These are phyloP conservation scores for Chamaecrista fasciculata DNA, from an alignment of 306 rosid genomes.

Conservation along the genomic window DNA sequence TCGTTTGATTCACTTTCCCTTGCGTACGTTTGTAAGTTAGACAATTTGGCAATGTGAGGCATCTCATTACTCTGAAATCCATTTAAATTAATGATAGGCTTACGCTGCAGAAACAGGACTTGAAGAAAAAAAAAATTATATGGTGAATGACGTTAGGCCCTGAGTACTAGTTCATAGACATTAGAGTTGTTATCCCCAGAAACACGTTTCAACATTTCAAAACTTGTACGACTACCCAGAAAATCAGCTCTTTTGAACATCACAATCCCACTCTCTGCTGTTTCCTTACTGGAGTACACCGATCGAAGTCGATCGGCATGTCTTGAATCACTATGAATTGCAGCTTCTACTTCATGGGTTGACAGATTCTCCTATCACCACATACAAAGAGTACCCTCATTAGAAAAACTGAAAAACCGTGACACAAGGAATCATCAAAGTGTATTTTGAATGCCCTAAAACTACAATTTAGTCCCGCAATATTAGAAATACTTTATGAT, in stretches of 20 bases:
- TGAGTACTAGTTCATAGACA: conserved; percentile 81
- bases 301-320: conserved; percentile 88
- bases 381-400: neutral
- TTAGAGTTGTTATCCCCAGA: conserved; percentile 82
- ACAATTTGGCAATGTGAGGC: neutral
- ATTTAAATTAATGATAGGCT: neutral
- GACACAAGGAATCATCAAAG: too few species aligned
- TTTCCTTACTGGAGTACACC: conserved; percentile 65
- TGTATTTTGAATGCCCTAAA: too few species aligned
- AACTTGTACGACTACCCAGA: conserved; percentile 81
- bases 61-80: neutral
- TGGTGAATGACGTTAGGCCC: conserved; percentile 56
- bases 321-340: conserved; percentile 89
- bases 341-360: conserved; percentile 69
- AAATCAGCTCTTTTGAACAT: conserved; percentile 73
- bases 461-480: too few species aligned
- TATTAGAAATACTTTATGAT: too few species aligned
- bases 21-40: neutral
- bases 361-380: conserved; percentile 80
- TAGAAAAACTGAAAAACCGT: too few species aligned
- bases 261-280: conserved; percentile 47
- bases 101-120: conserved; percentile 4
- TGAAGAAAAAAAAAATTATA: too few species aligned
- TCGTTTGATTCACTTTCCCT: too few species aligned
- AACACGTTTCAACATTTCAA: conserved; percentile 91